These are phyloP conservation scores for Colletotrichum plurivorum DNA, from an alignment of 2,329 filamentous ascomycete species.

Conservation along the genomic window DNA sequence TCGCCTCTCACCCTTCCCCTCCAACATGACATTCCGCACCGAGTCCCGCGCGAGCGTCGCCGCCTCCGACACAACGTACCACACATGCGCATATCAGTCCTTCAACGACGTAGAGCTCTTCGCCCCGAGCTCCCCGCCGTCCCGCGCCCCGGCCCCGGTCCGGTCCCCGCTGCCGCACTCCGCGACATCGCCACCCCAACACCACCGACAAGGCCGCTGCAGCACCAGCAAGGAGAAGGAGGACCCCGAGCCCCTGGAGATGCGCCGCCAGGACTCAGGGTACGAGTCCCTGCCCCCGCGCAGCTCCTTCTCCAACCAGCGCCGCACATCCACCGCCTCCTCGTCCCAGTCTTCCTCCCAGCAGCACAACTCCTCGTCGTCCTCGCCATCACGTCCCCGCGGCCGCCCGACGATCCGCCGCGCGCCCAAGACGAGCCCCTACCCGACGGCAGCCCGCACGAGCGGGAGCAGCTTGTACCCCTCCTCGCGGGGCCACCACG, in stretches of 20 bases:
- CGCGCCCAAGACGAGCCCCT: slow-evolving; percentile 54
- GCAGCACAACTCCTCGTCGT: slow-evolving; percentile 34
- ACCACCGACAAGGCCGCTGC: slow-evolving; percentile 31
- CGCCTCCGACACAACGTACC: slow-evolving; percentile 64
- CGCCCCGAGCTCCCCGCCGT: slow-evolving; percentile 54
- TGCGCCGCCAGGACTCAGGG: slow-evolving; percentile 71
- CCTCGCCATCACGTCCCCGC: slow-evolving; percentile 47
- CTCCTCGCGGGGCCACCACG: slow-evolving; percentile 25
- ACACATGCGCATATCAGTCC: slow-evolving; percentile 55
- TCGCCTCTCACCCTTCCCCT: slow-evolving; percentile 35
- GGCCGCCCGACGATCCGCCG: slow-evolving; percentile 59
- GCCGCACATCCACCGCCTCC: slow-evolving; percentile 53
- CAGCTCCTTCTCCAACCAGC: slow-evolving; percentile 52
- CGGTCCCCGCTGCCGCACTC: slow-evolving; percentile 31
- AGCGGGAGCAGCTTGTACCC: slow-evolving; percentile 35
- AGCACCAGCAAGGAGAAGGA: slow-evolving; percentile 34
- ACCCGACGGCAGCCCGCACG: slow-evolving; percentile 30
- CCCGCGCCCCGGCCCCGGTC: slow-evolving; percentile 37
- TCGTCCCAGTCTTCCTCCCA: slow-evolving; percentile 46
- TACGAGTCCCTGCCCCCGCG: slow-evolving; percentile 67
- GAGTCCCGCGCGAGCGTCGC: slow-evolving; percentile 58
- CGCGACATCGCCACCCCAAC: slow-evolving; percentile 39
- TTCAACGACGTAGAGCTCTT: slow-evolving; percentile 65
- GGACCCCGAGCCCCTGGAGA: slow-evolving; percentile 53
- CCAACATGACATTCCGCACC: slow-evolving; percentile 44